Evolutionary conservation across 768 basidiomycete species (phyloP).

Genomic region (Phylloporus sp.): DNA sequence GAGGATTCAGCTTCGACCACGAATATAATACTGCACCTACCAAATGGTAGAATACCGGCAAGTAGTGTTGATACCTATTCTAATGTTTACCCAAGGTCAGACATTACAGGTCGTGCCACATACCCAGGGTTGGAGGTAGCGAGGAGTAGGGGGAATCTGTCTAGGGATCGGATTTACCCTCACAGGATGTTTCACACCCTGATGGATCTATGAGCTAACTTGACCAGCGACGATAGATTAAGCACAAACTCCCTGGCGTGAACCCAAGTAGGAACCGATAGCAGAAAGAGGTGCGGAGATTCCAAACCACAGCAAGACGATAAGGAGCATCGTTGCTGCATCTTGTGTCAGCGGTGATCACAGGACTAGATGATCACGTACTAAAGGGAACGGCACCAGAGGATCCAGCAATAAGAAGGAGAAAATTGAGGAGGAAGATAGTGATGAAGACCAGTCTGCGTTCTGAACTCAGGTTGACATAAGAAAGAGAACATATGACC

Average conservation of each 20-base stretch:
- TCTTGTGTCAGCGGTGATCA: neutral
- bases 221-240: neutral
- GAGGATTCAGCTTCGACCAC: neutral
- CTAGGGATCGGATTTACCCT: conserved; percentile 91
- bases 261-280: conserved; percentile 82
- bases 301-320: conserved; percentile 87
- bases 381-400: conserved; percentile 97
- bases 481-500: conserved; percentile 19
- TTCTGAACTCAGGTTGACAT: conserved; percentile 6
- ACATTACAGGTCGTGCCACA: conserved; percentile 18
- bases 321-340: conserved; percentile 77
- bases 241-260: conserved; percentile 73
- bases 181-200: conserved; percentile 79
- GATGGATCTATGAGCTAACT: conserved; percentile 7
- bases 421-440: conserved; percentile 88
- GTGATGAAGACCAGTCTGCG: conserved; percentile 74
- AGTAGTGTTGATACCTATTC: conserved; percentile 65
- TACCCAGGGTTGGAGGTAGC: conserved; percentile 82
- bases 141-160: conserved; percentile 88
- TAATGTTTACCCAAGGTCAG: conserved; percentile 6
- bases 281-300: conserved; percentile 89
- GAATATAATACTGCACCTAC: conserved; percentile 32
- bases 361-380: conserved; percentile 24
- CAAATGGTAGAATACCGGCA: conserved; percentile 91
- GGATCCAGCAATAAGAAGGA: conserved; percentile 78